phyloP scores from a whole-genome alignment of 306 rosid species.

The Rubus idaeus region DNA sequence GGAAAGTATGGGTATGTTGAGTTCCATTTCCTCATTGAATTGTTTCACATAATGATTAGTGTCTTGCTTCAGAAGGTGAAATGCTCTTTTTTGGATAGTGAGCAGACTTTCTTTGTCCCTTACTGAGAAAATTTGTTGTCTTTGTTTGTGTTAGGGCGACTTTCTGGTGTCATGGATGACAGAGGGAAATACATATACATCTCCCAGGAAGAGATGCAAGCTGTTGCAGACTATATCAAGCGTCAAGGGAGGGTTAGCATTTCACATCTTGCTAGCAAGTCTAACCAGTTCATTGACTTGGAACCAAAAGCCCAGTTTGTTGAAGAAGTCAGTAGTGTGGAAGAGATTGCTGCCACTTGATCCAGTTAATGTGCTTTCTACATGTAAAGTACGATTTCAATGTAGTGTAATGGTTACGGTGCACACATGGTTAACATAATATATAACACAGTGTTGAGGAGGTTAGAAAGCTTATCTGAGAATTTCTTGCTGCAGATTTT shows the following conservation, averaged over 20 bases:
- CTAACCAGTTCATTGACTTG: constrained; percentile 97
- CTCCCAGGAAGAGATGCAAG: constrained; percentile 92
- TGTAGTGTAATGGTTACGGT: neutral
- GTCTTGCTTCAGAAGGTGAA: neutral
- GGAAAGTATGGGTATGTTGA: constrained; percentile 74
- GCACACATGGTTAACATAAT: constrained; percentile 3
- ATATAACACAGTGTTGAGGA: neutral
- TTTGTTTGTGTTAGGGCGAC: constrained; percentile 55
- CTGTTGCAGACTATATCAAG: constrained; percentile 87
- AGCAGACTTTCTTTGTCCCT: neutral
- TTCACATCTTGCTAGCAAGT: constrained; percentile 90
- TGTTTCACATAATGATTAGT: neutral
- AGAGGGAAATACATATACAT: constrained; percentile 93
- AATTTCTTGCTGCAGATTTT: neutral
- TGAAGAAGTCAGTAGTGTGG: constrained; percentile 52
- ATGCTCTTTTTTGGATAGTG: neutral
- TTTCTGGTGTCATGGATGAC: constrained; percentile 98
- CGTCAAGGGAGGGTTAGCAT: constrained; percentile 94
- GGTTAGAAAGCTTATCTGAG: neutral
- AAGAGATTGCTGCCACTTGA: constrained; percentile 66
- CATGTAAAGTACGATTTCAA: constrained; percentile 6
- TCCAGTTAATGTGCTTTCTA: neutral
- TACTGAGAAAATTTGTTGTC: neutral
- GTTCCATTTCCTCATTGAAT: constrained; percentile 10
- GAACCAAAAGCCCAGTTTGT: constrained; percentile 72